Evolutionary conservation across 2,329 filamentous ascomycete species (phyloP), one percentile per base, ranked within the genome.

Genomic region (Aspergillus flavus): DNA sequence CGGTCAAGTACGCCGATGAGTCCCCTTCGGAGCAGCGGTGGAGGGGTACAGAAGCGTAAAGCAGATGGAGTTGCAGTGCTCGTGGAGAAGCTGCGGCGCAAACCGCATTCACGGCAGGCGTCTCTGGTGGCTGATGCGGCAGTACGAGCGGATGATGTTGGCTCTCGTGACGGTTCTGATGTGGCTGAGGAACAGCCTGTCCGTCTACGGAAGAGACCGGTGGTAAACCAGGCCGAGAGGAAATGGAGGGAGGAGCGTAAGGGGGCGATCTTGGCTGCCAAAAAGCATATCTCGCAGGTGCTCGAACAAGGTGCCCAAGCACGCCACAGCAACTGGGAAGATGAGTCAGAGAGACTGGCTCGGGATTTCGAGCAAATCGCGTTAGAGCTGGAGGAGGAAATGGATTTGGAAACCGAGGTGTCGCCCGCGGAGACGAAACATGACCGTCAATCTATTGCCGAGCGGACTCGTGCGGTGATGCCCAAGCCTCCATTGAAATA

Each of bases 281-380:
- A 78, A 57, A 64, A 75, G 54, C 69, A 74, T 61, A 66, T 78
- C 12, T 72, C 71, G 2, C 71, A 75, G 36, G 71, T 71, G 10
- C 66, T 78, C 57, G 79, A 79, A 39, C 75, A 76, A 39, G 76
- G 75, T 23, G 75, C 77, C 2, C 67, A 71, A 60, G 72, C 75
- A 32, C 66, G 76, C 46, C 74, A 79, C 30, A 76, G 68, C 61
- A 79, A 73, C 26, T 79, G 78, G 76, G 77, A 82, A 56, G 71
- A 79, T 61, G 75, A 80, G 34, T 80, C 79, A 14, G 78, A 81
- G 57, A 74, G 75, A 39, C 69, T 82, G 26, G 80, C 78, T 1
- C 64, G 71, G 45, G 78, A 82, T 57, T 72, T 82, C 28, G 76
- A 80, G 55, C 73, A 78, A 54, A 72, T 82, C 58, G 79, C 80